Evolutionary conservation across 1,284 basidiomycete genomes (phyloP).

Genomic region (Rhizoctonia solani): DNA sequence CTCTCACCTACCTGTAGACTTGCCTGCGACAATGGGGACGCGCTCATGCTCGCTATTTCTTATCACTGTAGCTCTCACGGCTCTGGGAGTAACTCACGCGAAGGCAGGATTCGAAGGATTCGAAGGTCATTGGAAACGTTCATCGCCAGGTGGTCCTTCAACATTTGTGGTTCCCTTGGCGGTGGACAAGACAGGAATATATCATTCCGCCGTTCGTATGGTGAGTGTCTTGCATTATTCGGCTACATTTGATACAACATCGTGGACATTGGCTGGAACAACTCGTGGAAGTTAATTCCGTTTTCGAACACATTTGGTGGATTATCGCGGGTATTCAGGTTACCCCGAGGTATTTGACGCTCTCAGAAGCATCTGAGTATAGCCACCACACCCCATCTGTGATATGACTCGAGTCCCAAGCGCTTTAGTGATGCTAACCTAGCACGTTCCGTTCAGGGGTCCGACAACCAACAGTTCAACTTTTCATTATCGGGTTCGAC

Average conservation of each 20-base stretch:
- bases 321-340: no score
- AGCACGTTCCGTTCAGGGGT: not conserved
- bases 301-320: no score
- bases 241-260: no score
- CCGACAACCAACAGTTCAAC: slow-evolving; percentile 28
- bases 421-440: no score
- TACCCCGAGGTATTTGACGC: no score
- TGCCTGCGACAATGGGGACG: not conserved
- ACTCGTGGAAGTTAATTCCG: no score
- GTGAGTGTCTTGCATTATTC: not conserved
- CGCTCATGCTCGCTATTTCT: not conserved
- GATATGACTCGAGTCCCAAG: no score
- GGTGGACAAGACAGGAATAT: slow-evolving; percentile 8
- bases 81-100: not conserved
- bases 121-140: slow-evolving; percentile 22
- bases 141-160: not conserved
- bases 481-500: slow-evolving; percentile 28
- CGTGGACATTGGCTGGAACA: no score
- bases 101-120: slow-evolving; percentile 8
- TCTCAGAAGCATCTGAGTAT: no score
- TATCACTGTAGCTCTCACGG: not conserved
- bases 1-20: not conserved
- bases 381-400: no score
- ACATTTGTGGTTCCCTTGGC: slow-evolving; percentile 22
- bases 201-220: slow-evolving; percentile 23